These are phyloP conservation scores for Chamaecrista fasciculata DNA, from an alignment of 306 rosid species.

Conservation along the genomic window DNA sequence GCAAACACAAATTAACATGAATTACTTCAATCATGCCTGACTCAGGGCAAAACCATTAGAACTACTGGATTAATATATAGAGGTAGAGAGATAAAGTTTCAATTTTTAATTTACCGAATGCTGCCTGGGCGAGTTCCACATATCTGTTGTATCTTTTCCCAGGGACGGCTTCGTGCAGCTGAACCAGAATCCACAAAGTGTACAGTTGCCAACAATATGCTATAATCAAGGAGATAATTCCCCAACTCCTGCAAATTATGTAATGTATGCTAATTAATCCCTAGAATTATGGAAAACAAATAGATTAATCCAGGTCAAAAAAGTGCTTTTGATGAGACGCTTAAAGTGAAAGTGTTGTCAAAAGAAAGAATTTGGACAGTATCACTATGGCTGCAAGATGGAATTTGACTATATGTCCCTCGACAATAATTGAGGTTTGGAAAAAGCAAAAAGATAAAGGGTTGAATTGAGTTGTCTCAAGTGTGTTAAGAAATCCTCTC, in stretches of 20 bases:
- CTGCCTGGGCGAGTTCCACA: conserved; percentile 98
- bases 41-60: no score
- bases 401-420: background rate
- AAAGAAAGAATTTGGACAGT: conserved; percentile 3
- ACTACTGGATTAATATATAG: no score
- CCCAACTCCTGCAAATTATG: conserved; percentile 82
- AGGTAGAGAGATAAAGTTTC: no score
- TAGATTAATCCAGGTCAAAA: no score
- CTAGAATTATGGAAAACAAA: no score
- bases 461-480: conserved; percentile 26
- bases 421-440: background rate
- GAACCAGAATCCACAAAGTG: conserved; percentile 96
- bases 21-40: background rate
- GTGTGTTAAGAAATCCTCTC: conserved; percentile 24
- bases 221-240: conserved; percentile 80
- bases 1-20: conserved; percentile 21
- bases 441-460: conserved; percentile 44
- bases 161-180: conserved; percentile 98
- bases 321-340: conserved; percentile 2
- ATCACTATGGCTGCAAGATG: background rate
- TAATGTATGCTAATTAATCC: no score
- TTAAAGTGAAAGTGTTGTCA: background rate
- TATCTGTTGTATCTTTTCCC: conserved; percentile 99
- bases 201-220: conserved; percentile 97
- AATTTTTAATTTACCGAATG: conserved; percentile 67